phyloP scores from a whole-genome alignment of 495 filamentous ascomycete genomes.

The Astrothelium subdiscretum region DNA sequence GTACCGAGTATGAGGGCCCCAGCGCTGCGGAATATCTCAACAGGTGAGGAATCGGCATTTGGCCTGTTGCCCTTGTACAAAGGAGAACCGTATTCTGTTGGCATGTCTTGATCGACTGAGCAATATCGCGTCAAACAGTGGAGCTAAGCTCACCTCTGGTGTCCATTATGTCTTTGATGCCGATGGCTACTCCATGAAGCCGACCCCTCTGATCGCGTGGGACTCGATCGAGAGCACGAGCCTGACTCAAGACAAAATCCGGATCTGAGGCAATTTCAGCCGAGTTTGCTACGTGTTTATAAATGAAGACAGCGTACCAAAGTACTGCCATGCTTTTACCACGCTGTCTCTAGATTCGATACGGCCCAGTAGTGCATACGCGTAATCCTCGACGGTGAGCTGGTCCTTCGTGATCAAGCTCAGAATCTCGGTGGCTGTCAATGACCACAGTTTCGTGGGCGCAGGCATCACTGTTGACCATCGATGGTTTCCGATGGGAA shows the following conservation, averaged over 20 bases:
- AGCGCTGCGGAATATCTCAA: conserved; percentile 31
- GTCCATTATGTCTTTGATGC: conserved; percentile 47
- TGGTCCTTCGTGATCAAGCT: conserved; percentile 21
- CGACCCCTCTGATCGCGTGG: conserved; percentile 36
- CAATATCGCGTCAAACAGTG: not conserved
- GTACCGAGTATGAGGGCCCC: conserved; percentile 39
- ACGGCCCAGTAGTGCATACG: conserved; percentile 38
- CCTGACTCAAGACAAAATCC: conserved; percentile 37
- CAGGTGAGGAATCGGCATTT: conserved; percentile 28
- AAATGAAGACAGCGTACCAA: conserved; percentile 18
- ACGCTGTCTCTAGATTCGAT: conserved; percentile 35
- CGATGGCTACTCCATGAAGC: conserved; percentile 43
- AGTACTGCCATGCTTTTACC: conserved; percentile 44
- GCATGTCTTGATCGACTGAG: conserved; percentile 34
- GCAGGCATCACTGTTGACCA: not conserved
- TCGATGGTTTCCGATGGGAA: not conserved
- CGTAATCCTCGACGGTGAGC: conserved; percentile 41
- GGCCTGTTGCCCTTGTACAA: conserved; percentile 32
- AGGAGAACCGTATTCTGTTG: conserved; percentile 39
- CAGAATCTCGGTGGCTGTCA: conserved; percentile 31
- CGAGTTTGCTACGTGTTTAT: not conserved
- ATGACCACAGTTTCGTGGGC: not conserved
- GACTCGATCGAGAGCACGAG: conserved; percentile 38
- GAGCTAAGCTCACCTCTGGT: conserved; percentile 36
- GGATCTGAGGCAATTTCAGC: conserved; percentile 7